These are phyloP conservation scores for Arbutus unedo DNA, from an alignment of 148 eudicot genomes.

Conservation along the genomic window DNA sequence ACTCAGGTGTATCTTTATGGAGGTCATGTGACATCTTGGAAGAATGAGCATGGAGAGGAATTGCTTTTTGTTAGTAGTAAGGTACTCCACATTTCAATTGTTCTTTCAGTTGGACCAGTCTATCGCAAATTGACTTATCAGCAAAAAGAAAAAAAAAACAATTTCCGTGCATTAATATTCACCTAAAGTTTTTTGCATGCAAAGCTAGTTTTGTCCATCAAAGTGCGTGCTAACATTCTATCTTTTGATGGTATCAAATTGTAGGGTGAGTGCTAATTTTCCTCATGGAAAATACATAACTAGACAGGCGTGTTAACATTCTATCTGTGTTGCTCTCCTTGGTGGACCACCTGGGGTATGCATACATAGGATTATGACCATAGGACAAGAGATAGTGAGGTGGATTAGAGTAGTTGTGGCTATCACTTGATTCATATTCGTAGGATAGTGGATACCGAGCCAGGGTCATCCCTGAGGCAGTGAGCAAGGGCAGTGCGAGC, in stretches of 20 bases:
- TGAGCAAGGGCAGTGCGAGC: too few species aligned
- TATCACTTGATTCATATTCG: too few species aligned
- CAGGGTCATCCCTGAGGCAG: too few species aligned
- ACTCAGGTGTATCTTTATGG: slow-evolving; percentile 81
- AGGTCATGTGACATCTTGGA: slow-evolving; percentile 95
- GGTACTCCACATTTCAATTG: slow-evolving; percentile 41
- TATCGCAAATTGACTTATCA: neutral
- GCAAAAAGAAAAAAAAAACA: neutral
- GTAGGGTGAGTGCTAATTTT: neutral
- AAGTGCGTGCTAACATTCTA: neutral
- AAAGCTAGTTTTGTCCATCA: neutral
- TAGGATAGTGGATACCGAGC: too few species aligned
- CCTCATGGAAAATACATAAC: too few species aligned
- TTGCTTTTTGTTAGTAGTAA: slow-evolving; percentile 83
- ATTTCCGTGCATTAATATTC: neutral
- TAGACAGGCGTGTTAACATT: too few species aligned
- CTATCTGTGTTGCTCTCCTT: too few species aligned
- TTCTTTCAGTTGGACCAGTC: neutral
- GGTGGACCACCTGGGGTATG: too few species aligned
- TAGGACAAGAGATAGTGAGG: too few species aligned
- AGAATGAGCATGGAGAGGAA: slow-evolving; percentile 85
- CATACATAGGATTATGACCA: too few species aligned
- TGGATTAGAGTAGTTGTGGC: too few species aligned
- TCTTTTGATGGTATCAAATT: neutral
- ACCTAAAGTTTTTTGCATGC: neutral